Base-by-base conservation (phyloP, 2,329 filamentous ascomycete genomes). In the Aquanectria penicillioides region DNA sequence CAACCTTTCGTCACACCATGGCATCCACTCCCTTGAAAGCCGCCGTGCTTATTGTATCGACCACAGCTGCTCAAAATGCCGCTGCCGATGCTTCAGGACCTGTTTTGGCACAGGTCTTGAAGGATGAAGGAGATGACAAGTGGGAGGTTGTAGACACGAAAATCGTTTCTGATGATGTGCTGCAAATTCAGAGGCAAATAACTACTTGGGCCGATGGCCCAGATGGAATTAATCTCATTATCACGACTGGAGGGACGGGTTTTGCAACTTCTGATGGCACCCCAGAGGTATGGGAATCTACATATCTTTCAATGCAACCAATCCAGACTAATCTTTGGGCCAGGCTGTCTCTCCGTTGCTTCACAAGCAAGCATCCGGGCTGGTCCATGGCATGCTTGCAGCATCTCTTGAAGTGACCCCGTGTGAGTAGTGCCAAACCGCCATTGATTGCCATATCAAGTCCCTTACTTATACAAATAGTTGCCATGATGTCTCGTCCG, bases 401-500 rank as follows among this genome's bases (percentile, higher is more conserved):
- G 83, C 92, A 17, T 98, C 94, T 1, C 80, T 97, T 13, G 81
- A 86, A 37, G 88, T 98, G 28, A 99, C 95, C 3, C 94, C 94
- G 41, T 99, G 93, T 97, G 80, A 80, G 91, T 78, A 37, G 18
- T 6, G 2, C 18, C n/a, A 8, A 17, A 18, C 9, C 6, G 4
- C 18, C 15, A 28, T 15, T 13, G 7, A n/a, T 28, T 11, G 10
- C 17, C 12, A 22, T 22, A 5, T 13, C 3, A 20, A 9, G 6
- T 2, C 10, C n/a, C 48, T 69, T 41, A 65, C 31, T 31, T 40
- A 44, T 66, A 75, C 55, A 76, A 43, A 6, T 56, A 97, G 93
- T 99, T 78, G 95, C 95, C 38, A 89, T 97, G 80, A 99, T 99
- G 95, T 92, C 95, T 48, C 87, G 95, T 40, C 95, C 95, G 5